Conservation (phyloP, 2,329 filamentous ascomycete species). For the Trichophyton simii region DNA sequence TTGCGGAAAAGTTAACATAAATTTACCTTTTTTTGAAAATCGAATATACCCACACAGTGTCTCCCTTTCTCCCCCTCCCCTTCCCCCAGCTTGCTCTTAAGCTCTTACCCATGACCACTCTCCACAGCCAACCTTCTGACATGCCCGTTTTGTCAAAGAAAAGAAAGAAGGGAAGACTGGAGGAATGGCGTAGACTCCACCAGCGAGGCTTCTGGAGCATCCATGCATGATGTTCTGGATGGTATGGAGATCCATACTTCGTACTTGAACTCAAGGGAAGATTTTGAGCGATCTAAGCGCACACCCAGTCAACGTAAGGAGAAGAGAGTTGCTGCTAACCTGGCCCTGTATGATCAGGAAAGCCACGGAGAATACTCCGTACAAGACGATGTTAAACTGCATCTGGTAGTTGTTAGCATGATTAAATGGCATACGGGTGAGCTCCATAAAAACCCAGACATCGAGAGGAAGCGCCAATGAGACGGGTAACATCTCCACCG, state of each 20-base stretch:
- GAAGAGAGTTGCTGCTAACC: not conserved
- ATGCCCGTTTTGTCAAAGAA: not conserved
- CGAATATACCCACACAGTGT: not conserved
- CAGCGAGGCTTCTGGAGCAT: not conserved
- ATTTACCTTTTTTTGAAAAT: not conserved
- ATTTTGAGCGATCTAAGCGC: not conserved
- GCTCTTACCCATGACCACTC: not conserved
- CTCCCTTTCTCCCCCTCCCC: not conserved
- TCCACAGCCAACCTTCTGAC: not conserved
- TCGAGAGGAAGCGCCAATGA: not conserved
- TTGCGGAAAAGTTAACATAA: not conserved
- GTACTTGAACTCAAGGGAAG: not conserved
- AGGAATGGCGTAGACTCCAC: not conserved
- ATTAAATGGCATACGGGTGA: not conserved
- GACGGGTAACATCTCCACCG: not conserved
- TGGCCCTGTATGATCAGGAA: not conserved
- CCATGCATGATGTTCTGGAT: constrained; percentile 3
- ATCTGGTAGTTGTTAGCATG: not conserved
- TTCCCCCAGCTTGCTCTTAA: not conserved
- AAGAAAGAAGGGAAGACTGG: not conserved
- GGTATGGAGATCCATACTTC: not conserved
- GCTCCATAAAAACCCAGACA: not conserved
- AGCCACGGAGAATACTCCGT: not conserved
- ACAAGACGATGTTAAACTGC: not conserved
- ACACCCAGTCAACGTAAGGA: not conserved